A percentile compares a stretch with the other conserved stretches of the same genome.
Conservation (phyloP, 164 flowering plant species). For the Liquidambar formosana region DNA sequence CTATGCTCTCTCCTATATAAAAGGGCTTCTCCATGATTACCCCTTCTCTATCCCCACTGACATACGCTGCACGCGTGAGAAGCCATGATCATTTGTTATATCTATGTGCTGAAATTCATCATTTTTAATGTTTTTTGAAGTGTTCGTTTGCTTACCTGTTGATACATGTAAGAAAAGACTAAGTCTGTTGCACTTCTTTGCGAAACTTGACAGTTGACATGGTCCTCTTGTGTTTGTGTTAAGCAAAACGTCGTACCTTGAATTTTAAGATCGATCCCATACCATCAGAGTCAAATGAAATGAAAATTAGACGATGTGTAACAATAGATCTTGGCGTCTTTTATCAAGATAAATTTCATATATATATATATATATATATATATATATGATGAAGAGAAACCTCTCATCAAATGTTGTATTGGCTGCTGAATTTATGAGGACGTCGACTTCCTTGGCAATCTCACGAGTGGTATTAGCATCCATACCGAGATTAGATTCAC, state of each 20-base stretch:
- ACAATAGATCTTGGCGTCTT: too few species aligned
- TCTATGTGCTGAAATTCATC: too few species aligned
- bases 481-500: constrained; percentile 9
- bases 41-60: constrained; percentile 16
- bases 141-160: constrained; percentile 6
- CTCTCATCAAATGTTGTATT: constrained; percentile 11
- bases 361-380: neutral
- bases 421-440: constrained; percentile 17
- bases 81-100: too few species aligned
- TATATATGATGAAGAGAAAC: neutral
- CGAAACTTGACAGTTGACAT: neutral
- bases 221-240: constrained; percentile 4
- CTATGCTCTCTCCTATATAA: neutral
- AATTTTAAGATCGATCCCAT: too few species aligned
- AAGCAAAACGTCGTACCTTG: constrained; percentile 42
- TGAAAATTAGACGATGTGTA: too few species aligned
- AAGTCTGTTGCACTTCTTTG: constrained; percentile 2
- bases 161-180: neutral
- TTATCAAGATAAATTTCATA: too few species aligned
- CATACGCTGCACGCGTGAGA: constrained; percentile 12
- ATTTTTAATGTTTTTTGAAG: too few species aligned
- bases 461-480: neutral
- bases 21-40: constrained; percentile 12
- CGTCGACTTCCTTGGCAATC: constrained; percentile 8
- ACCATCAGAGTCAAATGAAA: too few species aligned